Evolutionary conservation across 345 rosid species (phyloP).

Genomic region (Camelina hispida): DNA sequence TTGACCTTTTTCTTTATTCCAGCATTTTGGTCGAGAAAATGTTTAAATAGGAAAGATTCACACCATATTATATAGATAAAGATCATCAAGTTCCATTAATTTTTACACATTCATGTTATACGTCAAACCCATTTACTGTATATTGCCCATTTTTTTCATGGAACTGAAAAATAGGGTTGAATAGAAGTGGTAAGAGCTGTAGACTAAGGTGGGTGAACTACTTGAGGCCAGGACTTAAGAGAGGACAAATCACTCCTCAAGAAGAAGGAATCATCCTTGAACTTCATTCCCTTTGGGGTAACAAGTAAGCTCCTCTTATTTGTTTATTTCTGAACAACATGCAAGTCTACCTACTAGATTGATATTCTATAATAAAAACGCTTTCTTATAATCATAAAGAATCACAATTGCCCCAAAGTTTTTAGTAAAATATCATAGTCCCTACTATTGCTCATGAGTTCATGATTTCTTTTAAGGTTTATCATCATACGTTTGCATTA

Average conservation of each 20-base stretch:
- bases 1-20: neutral
- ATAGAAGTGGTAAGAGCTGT: slow-evolving; percentile 87
- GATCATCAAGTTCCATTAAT: slow-evolving; percentile 22
- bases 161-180: slow-evolving; percentile 55
- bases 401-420: neutral
- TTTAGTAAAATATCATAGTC: neutral
- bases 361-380: neutral
- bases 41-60: slow-evolving; percentile 1
- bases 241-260: slow-evolving; percentile 79
- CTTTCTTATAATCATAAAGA: too few relatives aligned
- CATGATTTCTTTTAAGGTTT: neutral
- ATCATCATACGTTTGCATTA: neutral
- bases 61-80: slow-evolving; percentile 19
- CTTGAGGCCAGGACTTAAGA: slow-evolving; percentile 83
- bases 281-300: slow-evolving; percentile 85
- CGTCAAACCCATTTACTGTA: slow-evolving; percentile 9
- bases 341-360: neutral
- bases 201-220: slow-evolving; percentile 96
- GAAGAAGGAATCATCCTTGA: slow-evolving; percentile 89
- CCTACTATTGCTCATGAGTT: neutral
- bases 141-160: neutral
- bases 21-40: slow-evolving; percentile 11
- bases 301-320: slow-evolving; percentile 57
- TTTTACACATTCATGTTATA: neutral
- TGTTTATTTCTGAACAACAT: neutral